Base-by-base conservation (phyloP, 768 basidiomycete genomes). In the Cytidiella melzeri region DNA sequence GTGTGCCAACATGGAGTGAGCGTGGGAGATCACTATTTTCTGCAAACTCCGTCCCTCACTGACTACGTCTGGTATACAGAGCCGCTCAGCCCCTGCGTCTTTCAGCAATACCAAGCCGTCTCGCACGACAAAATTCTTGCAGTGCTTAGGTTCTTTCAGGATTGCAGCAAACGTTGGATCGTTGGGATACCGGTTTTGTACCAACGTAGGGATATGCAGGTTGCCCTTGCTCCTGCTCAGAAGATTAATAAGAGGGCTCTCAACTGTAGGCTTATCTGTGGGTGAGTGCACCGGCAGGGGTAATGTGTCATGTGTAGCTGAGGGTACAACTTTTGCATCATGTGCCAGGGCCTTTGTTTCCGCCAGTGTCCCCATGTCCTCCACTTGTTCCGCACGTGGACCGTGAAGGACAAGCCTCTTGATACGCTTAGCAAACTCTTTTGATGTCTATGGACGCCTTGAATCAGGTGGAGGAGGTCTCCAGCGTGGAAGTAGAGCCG, bases 1-100 rank as follows among this genome's bases (percentile, higher is more conserved):
- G 42, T 74, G 73, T 0, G 70, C 72, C 1, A 74, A 44, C 0
- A 74, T 5, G 0, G 67, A 69, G 30, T 74, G 73, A 0, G 68
- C 70, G 26, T 72, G 67, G 0, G 51, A 51, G 0, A 74, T 71
- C 0, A 73, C n/a, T 0, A 65, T 54, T 45, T 72, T 70, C 0
- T 62, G 30, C 2, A 61, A 40, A 0, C 45, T 57, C 5, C 59
- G n/a, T 4, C 57, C 58, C 0, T 57, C 48, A 5, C 61, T 43
- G 9, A 45, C 27, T 0, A 61, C 25, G 4, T 65, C 56, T 10
- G 67, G 71, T 0, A 73, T 59, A 51, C 65, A 68, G 0, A 70
- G 38, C 0, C 48, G 18, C 4, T 27, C 13, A 1, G 44, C 54
- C 0, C 49, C 55, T 0, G 26, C 20, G 3, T 50, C 49, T 3